Base-by-base conservation (phyloP, 2,329 filamentous ascomycete species). In the Neofusicoccum sp. region DNA sequence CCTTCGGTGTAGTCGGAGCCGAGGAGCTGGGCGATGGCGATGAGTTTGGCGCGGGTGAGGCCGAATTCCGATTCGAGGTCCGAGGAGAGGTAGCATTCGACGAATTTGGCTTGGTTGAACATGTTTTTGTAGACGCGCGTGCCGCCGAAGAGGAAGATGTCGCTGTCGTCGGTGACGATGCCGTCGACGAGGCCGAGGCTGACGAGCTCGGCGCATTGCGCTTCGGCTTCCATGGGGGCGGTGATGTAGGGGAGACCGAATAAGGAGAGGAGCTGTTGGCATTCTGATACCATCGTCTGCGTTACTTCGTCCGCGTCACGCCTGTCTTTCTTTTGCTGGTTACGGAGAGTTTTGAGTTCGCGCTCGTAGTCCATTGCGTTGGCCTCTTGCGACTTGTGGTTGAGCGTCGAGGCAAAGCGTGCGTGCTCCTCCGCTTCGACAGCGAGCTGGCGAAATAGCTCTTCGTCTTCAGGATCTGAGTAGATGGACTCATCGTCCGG, bases 61-160 rank as follows among this genome's bases (percentile, higher is more conserved):
- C 90, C 91, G 64, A 97, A 88, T 68, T 99, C 96, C 67, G 89
- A 89, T 69, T 96, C 91, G 0, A 99, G 80, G 69, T 99, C 95
- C 0, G 80, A 81, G 2, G 87, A 79, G 8, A 99, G 83, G 71
- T 98, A 99, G 76, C 95, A 98, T 77, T 99, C 95, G 43, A 99
- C 95, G 68, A 91, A 96, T 73, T 99, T 99, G 74, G 95, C 95
- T 68, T 91, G 89, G 75, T 97, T 99, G 81, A 99, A 99, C 92
- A 99, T 96, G 79, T 99, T 99, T 75, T 99, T 99, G 82, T 99
- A 99, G 24, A 99, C 89, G 16, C 93, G 84, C 0, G 92, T 99
- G 38, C 95, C 96, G 16, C 95, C 96, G 73, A 99, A 99, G 0
- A 99, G 84, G 70, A 99, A 99, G 0, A 89, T 96, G 79, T 99